Base-by-base conservation (phyloP, 257 asterid genomes). In the Gentiana dahurica region DNA sequence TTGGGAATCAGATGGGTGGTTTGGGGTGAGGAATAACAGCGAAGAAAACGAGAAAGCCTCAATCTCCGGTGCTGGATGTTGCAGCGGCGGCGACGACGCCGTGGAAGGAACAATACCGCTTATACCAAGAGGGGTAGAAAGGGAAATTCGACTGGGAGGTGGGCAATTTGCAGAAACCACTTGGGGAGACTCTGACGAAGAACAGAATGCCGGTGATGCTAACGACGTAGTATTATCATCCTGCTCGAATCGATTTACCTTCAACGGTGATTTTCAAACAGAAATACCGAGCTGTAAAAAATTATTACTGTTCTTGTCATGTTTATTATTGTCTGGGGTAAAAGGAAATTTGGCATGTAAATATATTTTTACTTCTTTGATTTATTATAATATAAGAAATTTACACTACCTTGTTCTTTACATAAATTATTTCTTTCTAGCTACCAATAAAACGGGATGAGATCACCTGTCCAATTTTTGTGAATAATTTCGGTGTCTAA, bases 1-100 rank as follows among this genome's bases (percentile, higher is more conserved):
- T 71, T 83, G 87, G 85, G 87, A 77, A 62, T 64, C 71, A 0
- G 84, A 73, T 39, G 75, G 77, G 2, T 79, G 87, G 91, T 5
- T 72, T 52, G 65, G 62, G 55, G 86, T 79, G 69, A 71, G 86
- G 62, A 24, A 24, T 24, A 24, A 24, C 24, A 24, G 24, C 24
- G 24, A 24, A 24, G 63, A 63, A 3, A 49, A 32, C 3, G 55
- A 32, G 11, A 58, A 39, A 45, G 46, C 51, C 8, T 47, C 59
- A 43, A 15, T 50, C 38, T 12, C 57, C 39, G 61, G 34, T 36
- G 43, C 61, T 8, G 55, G 49, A 3, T 9, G 49, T 0, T 3
- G 60, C 7, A 5, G 50, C 9, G 2, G 57, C 6, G 51, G 12
- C 4, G 67, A n/a, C 1, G 53, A 34, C 9, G 78, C 13, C 36